phyloP scores from a whole-genome alignment of 768 basidiomycete species.

The Psilocybe tampanensis region DNA sequence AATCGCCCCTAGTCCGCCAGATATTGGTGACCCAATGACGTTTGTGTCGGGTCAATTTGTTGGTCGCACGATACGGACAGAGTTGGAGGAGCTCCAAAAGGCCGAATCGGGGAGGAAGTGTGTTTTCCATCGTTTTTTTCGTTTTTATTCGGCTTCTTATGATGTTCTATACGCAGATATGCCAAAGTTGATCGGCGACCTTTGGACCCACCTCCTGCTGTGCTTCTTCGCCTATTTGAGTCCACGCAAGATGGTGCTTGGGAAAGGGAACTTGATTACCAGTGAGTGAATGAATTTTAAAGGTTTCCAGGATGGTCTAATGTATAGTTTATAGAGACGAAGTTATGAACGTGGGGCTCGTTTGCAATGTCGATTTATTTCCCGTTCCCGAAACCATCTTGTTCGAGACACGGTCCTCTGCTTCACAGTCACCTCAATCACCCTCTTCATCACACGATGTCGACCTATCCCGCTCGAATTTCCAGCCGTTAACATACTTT shows the following conservation, averaged over 20 bases:
- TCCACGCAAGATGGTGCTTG: slow-evolving; percentile 25
- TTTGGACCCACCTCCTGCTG: slow-evolving; percentile 66
- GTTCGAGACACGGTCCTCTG: slow-evolving; percentile 18
- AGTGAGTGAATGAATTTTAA: slow-evolving; percentile 34
- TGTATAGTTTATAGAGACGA: slow-evolving; percentile 22
- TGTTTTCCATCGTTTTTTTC: slow-evolving; percentile 16
- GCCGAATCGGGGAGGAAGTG: slow-evolving; percentile 71
- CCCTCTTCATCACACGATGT: slow-evolving; percentile 14
- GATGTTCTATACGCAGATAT: slow-evolving; percentile 39
- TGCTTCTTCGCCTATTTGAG: slow-evolving; percentile 52
- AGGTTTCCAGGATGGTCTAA: slow-evolving; percentile 30
- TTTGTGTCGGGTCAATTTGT: slow-evolving; percentile 57
- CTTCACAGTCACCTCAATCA: slow-evolving; percentile 16
- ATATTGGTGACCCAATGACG: slow-evolving; percentile 41
- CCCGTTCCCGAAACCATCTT: slow-evolving; percentile 47
- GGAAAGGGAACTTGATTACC: slow-evolving; percentile 54
- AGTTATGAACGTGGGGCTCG: slow-evolving; percentile 56
- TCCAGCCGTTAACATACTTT: slow-evolving; percentile 34
- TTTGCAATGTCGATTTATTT: slow-evolving; percentile 76
- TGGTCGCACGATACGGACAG: slow-evolving; percentile 49
- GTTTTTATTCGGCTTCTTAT: not conserved
- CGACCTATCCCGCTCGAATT: slow-evolving; percentile 7
- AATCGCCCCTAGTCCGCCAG: slow-evolving; percentile 20
- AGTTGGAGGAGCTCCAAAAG: slow-evolving; percentile 64
- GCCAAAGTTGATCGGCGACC: slow-evolving; percentile 66